Evolutionary conservation across 805 yeast genomes (phyloP).

Genomic region (Saccharomycopsis sp.): DNA sequence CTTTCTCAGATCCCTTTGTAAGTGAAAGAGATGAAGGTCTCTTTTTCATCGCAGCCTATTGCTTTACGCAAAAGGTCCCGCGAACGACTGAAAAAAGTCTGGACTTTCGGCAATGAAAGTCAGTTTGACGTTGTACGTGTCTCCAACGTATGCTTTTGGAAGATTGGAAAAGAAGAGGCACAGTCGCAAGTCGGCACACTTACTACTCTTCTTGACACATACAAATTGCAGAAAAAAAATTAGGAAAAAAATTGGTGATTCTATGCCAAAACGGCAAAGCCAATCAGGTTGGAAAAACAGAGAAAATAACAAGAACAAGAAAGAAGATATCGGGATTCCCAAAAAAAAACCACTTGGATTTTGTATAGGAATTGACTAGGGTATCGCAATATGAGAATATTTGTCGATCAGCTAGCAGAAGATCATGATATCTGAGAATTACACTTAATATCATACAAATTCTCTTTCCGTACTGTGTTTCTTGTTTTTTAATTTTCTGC

Average conservation of each 20-base stretch:
- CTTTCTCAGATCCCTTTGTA: background rate
- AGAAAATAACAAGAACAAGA: background rate
- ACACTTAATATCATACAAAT: background rate
- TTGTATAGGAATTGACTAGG: background rate
- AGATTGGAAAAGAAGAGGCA: too few relatives aligned
- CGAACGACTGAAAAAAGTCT: background rate
- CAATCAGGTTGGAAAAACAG: background rate
- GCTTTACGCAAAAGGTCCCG: background rate
- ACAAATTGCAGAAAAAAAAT: background rate
- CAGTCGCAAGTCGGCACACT: too few relatives aligned
- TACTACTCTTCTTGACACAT: background rate
- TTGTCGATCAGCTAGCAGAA: background rate
- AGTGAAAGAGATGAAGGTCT: slow-evolving; percentile 2
- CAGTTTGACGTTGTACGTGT: too few relatives aligned
- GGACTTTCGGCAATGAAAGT: background rate
- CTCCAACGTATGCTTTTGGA: too few relatives aligned
- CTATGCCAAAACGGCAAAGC: background rate
- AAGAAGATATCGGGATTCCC: background rate
- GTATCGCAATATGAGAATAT: background rate
- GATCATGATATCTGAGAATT: too few relatives aligned
- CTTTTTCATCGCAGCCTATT: background rate
- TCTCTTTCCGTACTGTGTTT: background rate
- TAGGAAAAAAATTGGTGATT: too few relatives aligned
- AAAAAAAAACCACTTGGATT: background rate
- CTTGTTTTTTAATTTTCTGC: too few relatives aligned